Base-by-base conservation (phyloP, 2,329 filamentous ascomycete species). In the Cladophialophora bantiana region DNA sequence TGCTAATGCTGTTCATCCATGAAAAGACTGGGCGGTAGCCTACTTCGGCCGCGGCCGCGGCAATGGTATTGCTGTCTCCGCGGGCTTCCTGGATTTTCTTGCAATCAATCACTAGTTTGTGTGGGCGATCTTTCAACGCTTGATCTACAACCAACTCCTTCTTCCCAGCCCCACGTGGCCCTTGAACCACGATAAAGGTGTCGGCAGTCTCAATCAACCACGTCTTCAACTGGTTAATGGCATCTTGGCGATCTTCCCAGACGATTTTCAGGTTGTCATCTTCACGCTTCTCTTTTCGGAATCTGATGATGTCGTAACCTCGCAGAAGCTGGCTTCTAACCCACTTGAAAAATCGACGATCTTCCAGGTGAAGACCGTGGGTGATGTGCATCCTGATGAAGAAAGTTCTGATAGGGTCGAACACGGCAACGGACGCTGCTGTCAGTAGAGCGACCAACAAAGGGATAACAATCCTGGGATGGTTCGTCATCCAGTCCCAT, bases 1-100 rank as follows among this genome's bases (percentile, higher is more conserved):
- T 96, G 79, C 92, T 96, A 71, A 98, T 88, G 74, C 89, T 97
- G 78, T 98, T 97, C 80, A 96, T 91, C 92, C 94, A 98, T 0
- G 92, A 96, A 77, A 99, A 99, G 0, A 99, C 88, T 0, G 95
- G 95, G 7, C 91, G 85, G 76, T 97, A 98, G 7, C 95, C 94
- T 57, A 98, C 94, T 70, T 94, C 88, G 1, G 83, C 81, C 0
- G 94, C 95, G 5, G 95, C 89, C 48, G 90, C 89, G 67, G 88
- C 88, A 73, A 99, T 97, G 0, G 92, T 97, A 2, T 89, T 88
- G 7, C 89, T 89, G 75, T 99, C 95, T 4, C 95, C 94, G 62
- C 91, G 88, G 0, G 94, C 93, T 78, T 98, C 94, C 66, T 94
- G 90, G 10, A 98, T 92, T 0, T 91, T 90, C 77, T 96, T 97